phyloP scores from a whole-genome alignment of 2,329 filamentous ascomycete species.

The Pseudogymnoascus sp. region DNA sequence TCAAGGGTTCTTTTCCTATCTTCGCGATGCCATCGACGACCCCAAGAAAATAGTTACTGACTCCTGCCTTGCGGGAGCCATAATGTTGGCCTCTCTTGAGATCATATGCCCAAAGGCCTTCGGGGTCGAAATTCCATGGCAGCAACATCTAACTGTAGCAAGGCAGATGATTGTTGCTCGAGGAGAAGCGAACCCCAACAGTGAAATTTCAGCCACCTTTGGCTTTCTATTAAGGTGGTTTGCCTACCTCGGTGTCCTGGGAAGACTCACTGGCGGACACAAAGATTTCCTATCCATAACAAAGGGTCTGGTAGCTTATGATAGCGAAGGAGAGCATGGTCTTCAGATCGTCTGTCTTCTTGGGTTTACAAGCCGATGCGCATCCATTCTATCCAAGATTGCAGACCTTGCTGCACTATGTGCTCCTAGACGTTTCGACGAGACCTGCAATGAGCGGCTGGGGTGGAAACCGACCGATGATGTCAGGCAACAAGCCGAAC shows the following conservation, averaged over 20 bases:
- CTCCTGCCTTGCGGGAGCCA: constrained; percentile 69
- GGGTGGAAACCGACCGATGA: constrained; percentile 53
- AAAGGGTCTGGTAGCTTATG: constrained; percentile 36
- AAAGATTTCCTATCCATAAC: constrained; percentile 20
- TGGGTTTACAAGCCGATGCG: constrained; percentile 67
- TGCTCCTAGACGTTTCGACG: constrained; percentile 56
- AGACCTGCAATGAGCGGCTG: constrained; percentile 40
- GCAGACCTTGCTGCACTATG: constrained; percentile 64
- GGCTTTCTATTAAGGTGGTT: constrained; percentile 73
- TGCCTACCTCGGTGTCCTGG: constrained; percentile 74
- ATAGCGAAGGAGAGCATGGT: constrained; percentile 49
- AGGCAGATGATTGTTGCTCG: constrained; percentile 67
- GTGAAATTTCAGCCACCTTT: constrained; percentile 51
- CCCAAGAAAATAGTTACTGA: constrained; percentile 59
- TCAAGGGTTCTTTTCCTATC: constrained; percentile 66
- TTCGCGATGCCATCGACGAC: constrained; percentile 59
- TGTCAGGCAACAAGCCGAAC: constrained; percentile 48
- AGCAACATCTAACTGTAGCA: constrained; percentile 68
- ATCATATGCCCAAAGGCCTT: constrained; percentile 79
- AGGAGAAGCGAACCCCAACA: constrained; percentile 39
- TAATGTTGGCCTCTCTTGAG: constrained; percentile 78
- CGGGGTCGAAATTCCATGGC: constrained; percentile 74
- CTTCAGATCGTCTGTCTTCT: constrained; percentile 73
- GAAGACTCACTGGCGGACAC: constrained; percentile 58
- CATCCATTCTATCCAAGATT: constrained; percentile 64